Base-by-base conservation (phyloP, 2,329 filamentous ascomycete genomes). In the Calonectria henricotiae region DNA sequence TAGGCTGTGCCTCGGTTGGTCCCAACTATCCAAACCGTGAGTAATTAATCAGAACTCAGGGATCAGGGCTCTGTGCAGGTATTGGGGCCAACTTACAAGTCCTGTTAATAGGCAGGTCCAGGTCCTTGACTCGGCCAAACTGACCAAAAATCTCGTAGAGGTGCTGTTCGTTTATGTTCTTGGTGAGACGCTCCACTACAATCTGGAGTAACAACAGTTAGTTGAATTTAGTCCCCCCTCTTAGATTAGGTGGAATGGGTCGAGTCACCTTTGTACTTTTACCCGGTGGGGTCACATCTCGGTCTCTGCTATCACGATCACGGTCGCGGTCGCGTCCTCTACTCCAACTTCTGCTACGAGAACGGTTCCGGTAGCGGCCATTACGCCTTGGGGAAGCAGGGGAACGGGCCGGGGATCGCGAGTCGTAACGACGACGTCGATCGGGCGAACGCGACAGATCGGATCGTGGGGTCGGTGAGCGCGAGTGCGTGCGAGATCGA, bases 1-100 rank as follows among this genome's bases (percentile, higher is more conserved):
- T 98, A 98, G 37, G 96, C 96, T 32, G 94, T 97, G 55, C 96
- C 96, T 68, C 96, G 92, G 79, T 98, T 98, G 65, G 91, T 95
- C 81, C 93, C 92, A 86, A 93, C 94, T 96, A 60, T 58, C 66
- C 54, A 43, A 25, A 32, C 35, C 41, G 62, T 25, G 65, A 46
- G 37, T 37, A 49, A 68, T 77, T 71, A 77, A 72, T 51, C 27
- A 39, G 58, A 67, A 61, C 60, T 60, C 64, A 63, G 37, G 70
- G 63, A 66, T 43, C 62, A 55, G 68, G 61, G 43, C 27, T 32
- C n/a, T 41, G 69, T 47, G 43, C 23, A 25, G 25, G 46, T 43
- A 58, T 49, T 39, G 54, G 54, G 41, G 67, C 65, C 27, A 80
- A 71, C 91, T 82, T 87, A 96, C 94, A 96, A 74, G 92, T 89